Percentiles rank a stretch among this genome's conserved stretches.
Evolutionary conservation across 169 alveolate species (phyloP).

Genomic region (Plasmodium billcollinsi): DNA sequence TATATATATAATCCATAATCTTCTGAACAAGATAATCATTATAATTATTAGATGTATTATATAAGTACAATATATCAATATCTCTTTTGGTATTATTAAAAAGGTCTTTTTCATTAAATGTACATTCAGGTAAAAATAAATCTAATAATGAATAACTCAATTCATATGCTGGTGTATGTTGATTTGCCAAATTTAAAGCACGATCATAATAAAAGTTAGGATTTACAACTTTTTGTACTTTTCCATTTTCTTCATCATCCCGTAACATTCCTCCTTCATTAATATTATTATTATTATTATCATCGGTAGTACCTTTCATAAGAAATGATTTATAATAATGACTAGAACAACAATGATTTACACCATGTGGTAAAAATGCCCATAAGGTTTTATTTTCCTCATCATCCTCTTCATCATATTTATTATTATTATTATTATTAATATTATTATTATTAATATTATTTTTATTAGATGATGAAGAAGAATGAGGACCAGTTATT

Average conservation of each 20-base stretch:
- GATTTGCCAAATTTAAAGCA: conserved; percentile 9
- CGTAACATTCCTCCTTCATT: not conserved
- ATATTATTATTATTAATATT: not conserved
- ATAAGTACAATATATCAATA: conserved; percentile 51
- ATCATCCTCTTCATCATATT: conserved; percentile 15
- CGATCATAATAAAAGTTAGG: conserved; percentile 38
- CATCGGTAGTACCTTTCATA: not conserved
- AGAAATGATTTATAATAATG: conserved; percentile 13
- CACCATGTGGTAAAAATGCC: conserved; percentile 75
- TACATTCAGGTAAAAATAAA: conserved; percentile 33
- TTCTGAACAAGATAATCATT: conserved; percentile 63
- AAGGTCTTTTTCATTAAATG: conserved; percentile 9
- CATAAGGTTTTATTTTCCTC: conserved; percentile 44
- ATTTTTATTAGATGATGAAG: not conserved
- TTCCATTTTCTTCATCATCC: not conserved
- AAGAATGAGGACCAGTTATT: not conserved
- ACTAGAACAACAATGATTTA: conserved; percentile 49
- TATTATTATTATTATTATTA: not conserved
- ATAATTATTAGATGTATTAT: conserved; percentile 54
- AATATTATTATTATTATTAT: no score
- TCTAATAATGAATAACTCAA: conserved; percentile 46
- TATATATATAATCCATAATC: conserved; percentile 66
- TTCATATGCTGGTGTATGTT: not conserved
- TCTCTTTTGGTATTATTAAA: conserved; percentile 29
- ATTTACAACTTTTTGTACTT: not conserved